Conservation (phyloP, 495 filamentous ascomycete species). For the Aspergillus conjunctus region DNA sequence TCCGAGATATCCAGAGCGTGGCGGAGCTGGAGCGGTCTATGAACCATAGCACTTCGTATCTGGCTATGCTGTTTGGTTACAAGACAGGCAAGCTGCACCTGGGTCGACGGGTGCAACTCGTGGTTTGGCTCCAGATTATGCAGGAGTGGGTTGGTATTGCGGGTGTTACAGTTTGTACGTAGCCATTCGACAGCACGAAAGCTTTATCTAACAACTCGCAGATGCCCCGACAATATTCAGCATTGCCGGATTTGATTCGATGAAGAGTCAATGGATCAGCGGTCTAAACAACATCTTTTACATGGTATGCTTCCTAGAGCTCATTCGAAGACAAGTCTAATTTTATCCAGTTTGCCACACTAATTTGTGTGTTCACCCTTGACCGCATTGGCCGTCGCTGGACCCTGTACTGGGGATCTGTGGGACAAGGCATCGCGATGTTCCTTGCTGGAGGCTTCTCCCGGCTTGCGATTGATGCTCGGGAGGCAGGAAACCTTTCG, state of each 20-base stretch:
- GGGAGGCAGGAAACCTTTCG: slow-evolving; percentile 42
- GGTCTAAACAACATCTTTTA: slow-evolving; percentile 72
- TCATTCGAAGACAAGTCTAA: neutral
- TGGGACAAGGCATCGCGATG: slow-evolving; percentile 63
- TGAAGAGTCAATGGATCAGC: slow-evolving; percentile 66
- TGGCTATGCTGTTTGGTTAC: slow-evolving; percentile 64
- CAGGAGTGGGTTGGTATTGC: slow-evolving; percentile 76
- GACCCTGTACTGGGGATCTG: slow-evolving; percentile 68
- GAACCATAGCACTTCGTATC: slow-evolving; percentile 55
- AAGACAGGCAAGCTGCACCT: slow-evolving; percentile 65
- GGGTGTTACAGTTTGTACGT: slow-evolving; percentile 65
- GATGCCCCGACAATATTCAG: slow-evolving; percentile 67
- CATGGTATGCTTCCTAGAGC: slow-evolving; percentile 29
- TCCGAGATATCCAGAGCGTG: slow-evolving; percentile 62
- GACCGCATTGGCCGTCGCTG: slow-evolving; percentile 69
- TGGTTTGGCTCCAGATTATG: slow-evolving; percentile 73
- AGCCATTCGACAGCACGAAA: slow-evolving; percentile 1
- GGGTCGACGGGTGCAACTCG: slow-evolving; percentile 65
- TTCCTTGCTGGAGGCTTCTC: slow-evolving; percentile 61
- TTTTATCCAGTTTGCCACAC: slow-evolving; percentile 51
- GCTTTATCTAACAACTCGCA: slow-evolving; percentile 13
- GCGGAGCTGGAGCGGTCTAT: slow-evolving; percentile 58
- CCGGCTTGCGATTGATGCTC: slow-evolving; percentile 53
- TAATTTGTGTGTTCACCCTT: slow-evolving; percentile 68
- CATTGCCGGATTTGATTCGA: slow-evolving; percentile 62